Conservation (phyloP, 108 stramenopile species). For the Poteriospumella lacustris region DNA sequence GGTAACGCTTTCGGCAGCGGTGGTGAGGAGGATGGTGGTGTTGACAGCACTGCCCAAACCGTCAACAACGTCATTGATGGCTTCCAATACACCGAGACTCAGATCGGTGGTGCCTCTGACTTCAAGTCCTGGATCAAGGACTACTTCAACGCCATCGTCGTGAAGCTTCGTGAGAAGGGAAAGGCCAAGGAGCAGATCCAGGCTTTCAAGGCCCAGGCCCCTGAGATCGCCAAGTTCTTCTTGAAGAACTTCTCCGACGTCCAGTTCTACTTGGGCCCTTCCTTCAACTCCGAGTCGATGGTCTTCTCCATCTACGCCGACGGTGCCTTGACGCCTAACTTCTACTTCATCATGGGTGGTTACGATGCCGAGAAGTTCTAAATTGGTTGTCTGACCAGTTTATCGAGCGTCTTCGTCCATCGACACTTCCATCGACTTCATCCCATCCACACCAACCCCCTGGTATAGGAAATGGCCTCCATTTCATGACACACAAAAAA, state of each 20-base stretch:
- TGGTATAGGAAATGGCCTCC: too few species aligned
- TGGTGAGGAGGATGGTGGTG: conserved; percentile 21
- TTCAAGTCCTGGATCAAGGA: conserved; percentile 34
- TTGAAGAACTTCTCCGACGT: conserved; percentile 18
- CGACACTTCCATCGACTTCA: too few species aligned
- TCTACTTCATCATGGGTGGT: conserved; percentile 33
- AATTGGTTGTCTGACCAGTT: too few species aligned
- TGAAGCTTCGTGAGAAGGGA: conserved; percentile 20
- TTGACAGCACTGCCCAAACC: conserved; percentile 2
- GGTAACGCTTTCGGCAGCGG: conserved; percentile 23
- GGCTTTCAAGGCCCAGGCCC: conserved; percentile 27
- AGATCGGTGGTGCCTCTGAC: conserved; percentile 20
- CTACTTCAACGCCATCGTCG: conserved; percentile 26
- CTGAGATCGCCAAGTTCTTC: conserved; percentile 27
- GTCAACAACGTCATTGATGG: conserved; percentile 33
- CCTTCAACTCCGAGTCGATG: conserved; percentile 29
- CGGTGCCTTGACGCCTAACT: conserved; percentile 22
- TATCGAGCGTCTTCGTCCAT: too few species aligned
- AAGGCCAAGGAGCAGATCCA: conserved; percentile 35
- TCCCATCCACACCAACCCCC: too few species aligned
- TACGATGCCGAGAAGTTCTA: conserved; percentile 21
- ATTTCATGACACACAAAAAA: too few species aligned
- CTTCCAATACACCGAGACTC: conserved; percentile 31
- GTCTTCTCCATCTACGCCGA: conserved; percentile 30
- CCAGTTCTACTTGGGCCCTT: conserved; percentile 16